A percentile compares a stretch with the other conserved stretches of the same genome.
These are phyloP conservation scores for Acanthochlamys bracteata DNA, from an alignment of 106 monocot species.

Conservation along the genomic window DNA sequence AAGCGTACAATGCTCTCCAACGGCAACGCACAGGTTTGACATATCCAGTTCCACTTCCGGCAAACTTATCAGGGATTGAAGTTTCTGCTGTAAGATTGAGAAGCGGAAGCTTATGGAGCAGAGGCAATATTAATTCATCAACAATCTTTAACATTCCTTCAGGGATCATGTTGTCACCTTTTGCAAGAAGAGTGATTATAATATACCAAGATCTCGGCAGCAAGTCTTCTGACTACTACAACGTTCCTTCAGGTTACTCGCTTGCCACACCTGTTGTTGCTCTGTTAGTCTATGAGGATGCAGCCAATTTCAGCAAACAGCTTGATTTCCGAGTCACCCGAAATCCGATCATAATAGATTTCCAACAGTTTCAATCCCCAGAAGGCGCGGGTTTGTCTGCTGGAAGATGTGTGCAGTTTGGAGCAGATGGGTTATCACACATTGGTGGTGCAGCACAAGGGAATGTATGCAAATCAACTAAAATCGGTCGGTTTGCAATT, in stretches of 20 bases:
- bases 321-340: neutral
- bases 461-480: slow-evolving; percentile 2
- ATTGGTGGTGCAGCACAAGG: neutral
- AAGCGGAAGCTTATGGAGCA: neutral
- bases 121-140: neutral
- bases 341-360: slow-evolving; percentile 13
- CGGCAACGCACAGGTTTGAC: neutral
- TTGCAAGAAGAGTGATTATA: slow-evolving; percentile 1
- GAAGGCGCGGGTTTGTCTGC: neutral
- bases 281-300: slow-evolving; percentile 26
- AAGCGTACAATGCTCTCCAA: neutral
- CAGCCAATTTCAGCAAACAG: neutral
- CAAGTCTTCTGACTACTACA: slow-evolving; percentile 15
- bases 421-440: neutral
- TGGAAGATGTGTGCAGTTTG: slow-evolving; percentile 9
- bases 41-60: slow-evolving; percentile 6
- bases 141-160: neutral
- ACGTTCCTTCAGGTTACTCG: slow-evolving; percentile 3
- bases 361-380: slow-evolving; percentile 1
- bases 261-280: slow-evolving; percentile 21
- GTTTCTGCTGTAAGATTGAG: slow-evolving; percentile 5
- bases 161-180: neutral
- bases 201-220: slow-evolving; percentile 6
- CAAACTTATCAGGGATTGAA: slow-evolving; percentile 1
- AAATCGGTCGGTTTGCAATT: slow-evolving; percentile 16